Percentiles rank a stretch among this genome's conserved stretches.
Conservation (phyloP, 2,329 filamentous ascomycete genomes). For the Fusarium pseudoanthophilum region DNA sequence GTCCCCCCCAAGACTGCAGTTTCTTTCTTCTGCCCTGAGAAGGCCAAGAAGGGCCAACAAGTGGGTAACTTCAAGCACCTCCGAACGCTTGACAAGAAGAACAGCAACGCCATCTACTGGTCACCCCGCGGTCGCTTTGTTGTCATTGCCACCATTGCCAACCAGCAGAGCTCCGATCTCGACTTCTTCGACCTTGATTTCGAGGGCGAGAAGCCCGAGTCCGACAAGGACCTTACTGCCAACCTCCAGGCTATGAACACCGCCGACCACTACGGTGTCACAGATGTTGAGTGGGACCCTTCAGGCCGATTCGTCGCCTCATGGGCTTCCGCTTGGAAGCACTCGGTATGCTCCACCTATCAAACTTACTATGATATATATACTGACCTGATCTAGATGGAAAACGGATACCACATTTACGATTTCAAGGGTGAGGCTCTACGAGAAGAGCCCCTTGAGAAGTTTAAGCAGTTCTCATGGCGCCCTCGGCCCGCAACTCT, state of each 20-base stretch:
- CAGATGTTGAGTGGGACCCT: constrained; percentile 97
- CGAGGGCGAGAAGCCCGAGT: constrained; percentile 94
- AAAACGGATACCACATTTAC: constrained; percentile 98
- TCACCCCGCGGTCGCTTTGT: constrained; percentile 95
- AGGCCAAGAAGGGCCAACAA: constrained; percentile 85
- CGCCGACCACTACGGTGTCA: constrained; percentile 95
- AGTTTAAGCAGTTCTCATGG: constrained; percentile 98
- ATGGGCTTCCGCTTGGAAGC: constrained; percentile 95
- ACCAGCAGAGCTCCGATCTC: constrained; percentile 91
- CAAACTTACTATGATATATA: constrained; percentile 29
- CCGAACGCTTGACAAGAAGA: constrained; percentile 97
- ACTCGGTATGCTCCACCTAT: constrained; percentile 73
- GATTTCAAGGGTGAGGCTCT: constrained; percentile 92
- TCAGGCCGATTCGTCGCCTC: constrained; percentile 94
- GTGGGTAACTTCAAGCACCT: constrained; percentile 97
- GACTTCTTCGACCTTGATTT: constrained; percentile 99
- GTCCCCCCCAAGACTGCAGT: constrained; percentile 95
- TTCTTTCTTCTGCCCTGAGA: constrained; percentile 96
- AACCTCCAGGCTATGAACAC: constrained; percentile 96
- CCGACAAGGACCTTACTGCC: constrained; percentile 91
- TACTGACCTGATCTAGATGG: constrained; percentile 75
- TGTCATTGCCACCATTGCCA: constrained; percentile 91
- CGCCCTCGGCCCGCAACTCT: constrained; percentile 91
- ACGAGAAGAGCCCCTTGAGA: constrained; percentile 90
- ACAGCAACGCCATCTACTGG: constrained; percentile 99